phyloP scores from a whole-genome alignment of 768 basidiomycete genomes.

The Rhizopogon vulgaris region DNA sequence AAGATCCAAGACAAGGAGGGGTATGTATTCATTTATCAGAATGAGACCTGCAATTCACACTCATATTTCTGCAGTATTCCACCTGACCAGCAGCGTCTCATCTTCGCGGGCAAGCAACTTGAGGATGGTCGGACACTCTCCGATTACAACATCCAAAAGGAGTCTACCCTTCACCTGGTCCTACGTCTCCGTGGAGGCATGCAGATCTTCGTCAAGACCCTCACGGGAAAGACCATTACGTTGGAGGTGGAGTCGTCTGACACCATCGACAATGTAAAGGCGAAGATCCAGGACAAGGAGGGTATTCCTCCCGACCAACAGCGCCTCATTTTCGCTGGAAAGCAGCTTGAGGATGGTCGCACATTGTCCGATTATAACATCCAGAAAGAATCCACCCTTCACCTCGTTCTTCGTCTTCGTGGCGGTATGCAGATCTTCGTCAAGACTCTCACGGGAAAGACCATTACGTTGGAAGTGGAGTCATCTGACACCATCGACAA shows the following conservation, averaged over 20 bases:
- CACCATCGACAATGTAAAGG: conserved; percentile 84
- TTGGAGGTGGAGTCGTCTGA: conserved; percentile 86
- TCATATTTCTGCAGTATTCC: background rate
- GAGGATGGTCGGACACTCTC: conserved; percentile 91
- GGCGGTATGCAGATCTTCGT: conserved; percentile 92
- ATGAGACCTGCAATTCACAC: background rate
- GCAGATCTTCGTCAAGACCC: conserved; percentile 79
- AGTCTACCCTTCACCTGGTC: conserved; percentile 92
- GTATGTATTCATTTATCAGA: conserved; percentile 26
- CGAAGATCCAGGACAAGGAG: conserved; percentile 94
- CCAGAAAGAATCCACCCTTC: conserved; percentile 81
- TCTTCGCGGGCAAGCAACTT: conserved; percentile 96
- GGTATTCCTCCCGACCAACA: conserved; percentile 87
- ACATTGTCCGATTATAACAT: conserved; percentile 90
- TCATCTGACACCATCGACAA: conserved; percentile 93
- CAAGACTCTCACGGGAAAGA: conserved; percentile 86
- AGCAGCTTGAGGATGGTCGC: conserved; percentile 88
- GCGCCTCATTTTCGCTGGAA: conserved; percentile 87
- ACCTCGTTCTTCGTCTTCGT: conserved; percentile 72
- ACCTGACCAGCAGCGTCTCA: conserved; percentile 88
- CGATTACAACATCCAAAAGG: conserved; percentile 96
- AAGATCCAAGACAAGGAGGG: conserved; percentile 94
- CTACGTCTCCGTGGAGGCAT: conserved; percentile 90
- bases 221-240: conserved; percentile 91
- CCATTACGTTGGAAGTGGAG: conserved; percentile 90